Evolutionary conservation across 2,329 filamentous ascomycete species (phyloP).

Genomic region (Salinomyces thailandicus): DNA sequence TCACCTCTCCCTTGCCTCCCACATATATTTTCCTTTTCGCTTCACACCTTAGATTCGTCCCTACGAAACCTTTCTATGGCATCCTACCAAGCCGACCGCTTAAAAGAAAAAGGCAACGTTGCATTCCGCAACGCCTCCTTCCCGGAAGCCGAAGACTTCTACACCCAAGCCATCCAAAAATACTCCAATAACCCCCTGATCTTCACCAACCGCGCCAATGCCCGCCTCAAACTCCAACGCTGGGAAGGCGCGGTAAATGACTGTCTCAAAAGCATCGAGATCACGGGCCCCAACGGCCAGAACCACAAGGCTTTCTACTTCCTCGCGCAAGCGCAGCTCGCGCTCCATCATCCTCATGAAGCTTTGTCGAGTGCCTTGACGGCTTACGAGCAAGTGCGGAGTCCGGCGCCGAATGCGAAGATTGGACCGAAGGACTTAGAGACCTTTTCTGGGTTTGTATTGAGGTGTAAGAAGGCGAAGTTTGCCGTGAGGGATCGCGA

Average conservation of each 20-base stretch:
- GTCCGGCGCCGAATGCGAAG: constrained; percentile 50
- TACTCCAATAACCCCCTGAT: constrained; percentile 68
- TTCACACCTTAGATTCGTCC: background rate
- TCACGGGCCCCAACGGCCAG: constrained; percentile 40
- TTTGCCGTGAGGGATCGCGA: constrained; percentile 67
- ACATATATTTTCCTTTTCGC: background rate
- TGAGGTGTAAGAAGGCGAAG: constrained; percentile 71
- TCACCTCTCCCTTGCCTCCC: background rate
- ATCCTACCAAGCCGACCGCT: constrained; percentile 32
- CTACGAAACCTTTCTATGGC: constrained; percentile 6
- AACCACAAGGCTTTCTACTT: constrained; percentile 53
- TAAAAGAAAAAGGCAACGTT: constrained; percentile 49
- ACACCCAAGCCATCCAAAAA: constrained; percentile 63
- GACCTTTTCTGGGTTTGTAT: constrained; percentile 56
- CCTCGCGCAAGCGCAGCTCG: constrained; percentile 65
- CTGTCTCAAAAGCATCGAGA: constrained; percentile 61
- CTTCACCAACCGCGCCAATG: constrained; percentile 84
- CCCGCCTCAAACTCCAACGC: constrained; percentile 60
- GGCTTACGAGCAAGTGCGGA: constrained; percentile 51
- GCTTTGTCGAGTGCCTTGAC: constrained; percentile 59
- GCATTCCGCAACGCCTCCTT: constrained; percentile 58
- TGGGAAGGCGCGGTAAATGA: constrained; percentile 70
- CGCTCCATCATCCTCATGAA: constrained; percentile 58
- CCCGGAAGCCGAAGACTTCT: constrained; percentile 54
- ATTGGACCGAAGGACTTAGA: constrained; percentile 24